These are phyloP conservation scores for Orobanche coerulescens DNA, from an alignment of 257 asterid genomes.

Conservation along the genomic window DNA sequence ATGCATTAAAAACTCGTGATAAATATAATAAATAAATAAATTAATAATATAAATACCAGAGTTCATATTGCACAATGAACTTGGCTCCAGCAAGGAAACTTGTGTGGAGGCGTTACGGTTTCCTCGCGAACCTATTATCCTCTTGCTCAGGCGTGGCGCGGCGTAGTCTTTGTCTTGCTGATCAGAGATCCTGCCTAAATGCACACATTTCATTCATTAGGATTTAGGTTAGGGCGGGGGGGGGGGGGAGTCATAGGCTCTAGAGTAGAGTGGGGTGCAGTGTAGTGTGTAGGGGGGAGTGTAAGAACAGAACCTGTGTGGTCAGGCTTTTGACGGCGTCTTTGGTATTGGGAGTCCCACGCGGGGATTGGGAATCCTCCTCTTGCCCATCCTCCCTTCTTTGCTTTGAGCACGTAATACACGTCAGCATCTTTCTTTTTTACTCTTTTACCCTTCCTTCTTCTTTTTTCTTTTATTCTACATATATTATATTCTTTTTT, in stretches of 20 bases:
- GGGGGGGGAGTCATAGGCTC: too few relatives aligned
- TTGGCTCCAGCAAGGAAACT: too few relatives aligned
- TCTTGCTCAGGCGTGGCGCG: too few relatives aligned
- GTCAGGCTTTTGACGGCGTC: slow-evolving; percentile 99
- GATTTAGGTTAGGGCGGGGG: not conserved
- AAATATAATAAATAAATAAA: too few relatives aligned
- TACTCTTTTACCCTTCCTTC: not conserved
- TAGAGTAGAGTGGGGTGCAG: not conserved
- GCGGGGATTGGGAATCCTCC: slow-evolving; percentile 67
- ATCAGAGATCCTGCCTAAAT: too few relatives aligned
- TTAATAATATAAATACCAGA: too few relatives aligned
- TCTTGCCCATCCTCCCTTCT: slow-evolving; percentile 51
- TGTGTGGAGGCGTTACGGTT: too few relatives aligned
- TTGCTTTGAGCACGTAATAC: slow-evolving; percentile 96
- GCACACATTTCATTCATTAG: too few relatives aligned
- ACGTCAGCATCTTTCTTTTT: slow-evolving; percentile 72
- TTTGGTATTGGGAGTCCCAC: slow-evolving; percentile 83
- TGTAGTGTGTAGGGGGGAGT: not conserved
- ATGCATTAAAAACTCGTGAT: too few relatives aligned
- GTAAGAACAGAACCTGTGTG: slow-evolving; percentile 59
- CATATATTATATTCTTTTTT: not conserved
- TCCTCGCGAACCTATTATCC: too few relatives aligned
- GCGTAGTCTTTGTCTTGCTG: too few relatives aligned
- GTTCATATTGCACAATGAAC: too few relatives aligned
- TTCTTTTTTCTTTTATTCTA: not conserved